Conservation (phyloP, 2,329 filamentous ascomycete genomes). For the Madurella fahalii region DNA sequence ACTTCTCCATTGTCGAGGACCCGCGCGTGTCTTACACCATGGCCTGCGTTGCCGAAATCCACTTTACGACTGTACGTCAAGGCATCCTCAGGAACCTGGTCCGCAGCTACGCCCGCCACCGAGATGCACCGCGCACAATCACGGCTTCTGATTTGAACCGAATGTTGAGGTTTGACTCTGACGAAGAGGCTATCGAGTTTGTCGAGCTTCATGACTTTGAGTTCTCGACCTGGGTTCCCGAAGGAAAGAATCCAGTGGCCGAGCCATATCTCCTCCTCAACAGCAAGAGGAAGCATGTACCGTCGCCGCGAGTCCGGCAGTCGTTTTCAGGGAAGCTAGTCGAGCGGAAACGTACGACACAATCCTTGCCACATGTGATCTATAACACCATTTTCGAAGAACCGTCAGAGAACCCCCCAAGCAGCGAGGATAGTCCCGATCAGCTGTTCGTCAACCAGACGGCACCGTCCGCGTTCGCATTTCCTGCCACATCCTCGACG, state of each 20-base stretch:
- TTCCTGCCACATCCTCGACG: neutral
- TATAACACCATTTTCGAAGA: slow-evolving; percentile 51
- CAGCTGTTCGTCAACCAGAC: slow-evolving; percentile 27
- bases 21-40: slow-evolving; percentile 61
- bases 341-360: slow-evolving; percentile 54
- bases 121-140: slow-evolving; percentile 56
- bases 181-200: slow-evolving; percentile 62
- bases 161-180: slow-evolving; percentile 63
- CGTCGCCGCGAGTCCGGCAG: slow-evolving; percentile 50
- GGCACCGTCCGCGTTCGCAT: neutral
- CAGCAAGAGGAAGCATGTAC: slow-evolving; percentile 41
- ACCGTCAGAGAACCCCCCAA: slow-evolving; percentile 10
- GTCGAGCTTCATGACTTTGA: slow-evolving; percentile 54
- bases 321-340: slow-evolving; percentile 54
- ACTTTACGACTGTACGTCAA: slow-evolving; percentile 58
- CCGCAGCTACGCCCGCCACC: slow-evolving; percentile 52
- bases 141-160: slow-evolving; percentile 53
- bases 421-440: slow-evolving; percentile 17
- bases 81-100: slow-evolving; percentile 54
- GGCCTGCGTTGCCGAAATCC: slow-evolving; percentile 66
- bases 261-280: slow-evolving; percentile 43
- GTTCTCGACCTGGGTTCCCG: slow-evolving; percentile 41
- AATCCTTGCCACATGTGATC: slow-evolving; percentile 52
- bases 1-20: slow-evolving; percentile 57
- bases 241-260: slow-evolving; percentile 17